Percentiles rank a stretch among this genome's conserved stretches.
Evolutionary conservation across 345 rosid genomes (phyloP).

Genomic region (Salix suchowensis): DNA sequence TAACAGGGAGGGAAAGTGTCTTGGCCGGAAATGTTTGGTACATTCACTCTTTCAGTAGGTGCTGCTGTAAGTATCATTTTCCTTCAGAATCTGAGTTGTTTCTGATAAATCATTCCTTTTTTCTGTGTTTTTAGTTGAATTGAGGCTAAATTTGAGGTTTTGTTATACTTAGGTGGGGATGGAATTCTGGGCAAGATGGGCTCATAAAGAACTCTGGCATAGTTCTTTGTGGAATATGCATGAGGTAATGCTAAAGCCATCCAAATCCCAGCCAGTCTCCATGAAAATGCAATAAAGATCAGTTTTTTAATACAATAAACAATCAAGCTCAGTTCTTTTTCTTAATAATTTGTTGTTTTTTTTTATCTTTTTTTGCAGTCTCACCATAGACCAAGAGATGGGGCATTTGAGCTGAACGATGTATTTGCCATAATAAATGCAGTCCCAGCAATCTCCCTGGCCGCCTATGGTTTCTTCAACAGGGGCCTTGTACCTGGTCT

Average conservation of each 20-base stretch:
- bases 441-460: conserved; percentile 50
- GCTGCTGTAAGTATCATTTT: conserved; percentile 47
- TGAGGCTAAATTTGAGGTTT: neutral
- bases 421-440: conserved; percentile 57
- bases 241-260: conserved; percentile 32
- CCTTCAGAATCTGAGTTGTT: neutral
- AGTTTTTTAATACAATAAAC: neutral
- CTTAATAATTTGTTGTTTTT: neutral
- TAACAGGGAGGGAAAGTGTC: conserved; percentile 46
- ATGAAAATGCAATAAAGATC: neutral
- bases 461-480: conserved; percentile 45
- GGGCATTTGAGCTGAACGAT: conserved; percentile 59
- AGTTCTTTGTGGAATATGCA: conserved; percentile 73
- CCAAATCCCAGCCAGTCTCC: neutral
- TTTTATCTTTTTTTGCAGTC: conserved; percentile 34
- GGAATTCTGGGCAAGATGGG: conserved; percentile 86
- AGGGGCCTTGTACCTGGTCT: conserved; percentile 55
- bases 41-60: conserved; percentile 52
- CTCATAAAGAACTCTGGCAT: conserved; percentile 64
- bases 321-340: neutral
- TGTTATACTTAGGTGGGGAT: conserved; percentile 47
- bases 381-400: conserved; percentile 59
- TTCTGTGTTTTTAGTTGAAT: neutral
- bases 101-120: neutral
- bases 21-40: conserved; percentile 45